A percentile compares a stretch with the other conserved stretches of the same genome.
Evolutionary conservation across 169 alveolate genomes (phyloP).

Genomic region (Plasmodium inui): DNA sequence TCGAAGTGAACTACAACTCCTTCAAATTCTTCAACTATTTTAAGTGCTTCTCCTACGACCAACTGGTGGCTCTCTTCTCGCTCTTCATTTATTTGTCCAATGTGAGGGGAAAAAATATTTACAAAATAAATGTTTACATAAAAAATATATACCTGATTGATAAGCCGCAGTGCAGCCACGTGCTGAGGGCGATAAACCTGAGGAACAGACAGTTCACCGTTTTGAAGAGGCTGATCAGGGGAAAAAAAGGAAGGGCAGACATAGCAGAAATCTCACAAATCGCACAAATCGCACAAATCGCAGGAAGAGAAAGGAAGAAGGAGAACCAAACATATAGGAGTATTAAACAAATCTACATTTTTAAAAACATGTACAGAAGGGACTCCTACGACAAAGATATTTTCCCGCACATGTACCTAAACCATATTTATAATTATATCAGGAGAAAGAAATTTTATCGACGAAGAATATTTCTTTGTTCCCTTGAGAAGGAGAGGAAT

Average conservation of each 20-base stretch:
- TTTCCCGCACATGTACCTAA: conserved; percentile 17
- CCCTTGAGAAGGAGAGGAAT: not conserved
- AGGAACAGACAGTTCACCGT: conserved; percentile 15
- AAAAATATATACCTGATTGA: conserved; percentile 56
- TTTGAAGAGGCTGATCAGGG: not conserved
- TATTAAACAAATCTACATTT: conserved; percentile 1
- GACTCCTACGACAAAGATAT: not conserved
- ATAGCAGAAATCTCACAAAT: not conserved
- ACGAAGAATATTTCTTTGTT: conserved; percentile 16
- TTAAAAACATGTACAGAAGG: conserved; percentile 2
- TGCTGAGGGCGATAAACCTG: conserved; percentile 1
- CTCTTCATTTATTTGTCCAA: conserved; percentile 51
- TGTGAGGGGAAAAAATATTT: conserved; percentile 44
- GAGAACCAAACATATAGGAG: not conserved
- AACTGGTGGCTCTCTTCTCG: conserved; percentile 53
- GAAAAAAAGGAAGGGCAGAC: not conserved
- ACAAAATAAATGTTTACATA: conserved; percentile 33
- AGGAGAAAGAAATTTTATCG: conserved; percentile 30
- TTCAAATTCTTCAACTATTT: conserved; percentile 61
- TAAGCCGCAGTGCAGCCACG: conserved; percentile 7
- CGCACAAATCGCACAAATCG: not conserved
- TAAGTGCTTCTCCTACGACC: conserved; percentile 51
- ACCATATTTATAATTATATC: conserved; percentile 24
- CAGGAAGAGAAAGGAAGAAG: not conserved
- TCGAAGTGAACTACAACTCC: conserved; percentile 67